Conservation (phyloP, 2,329 filamentous ascomycete genomes). For the Ophiostoma sp. region DNA sequence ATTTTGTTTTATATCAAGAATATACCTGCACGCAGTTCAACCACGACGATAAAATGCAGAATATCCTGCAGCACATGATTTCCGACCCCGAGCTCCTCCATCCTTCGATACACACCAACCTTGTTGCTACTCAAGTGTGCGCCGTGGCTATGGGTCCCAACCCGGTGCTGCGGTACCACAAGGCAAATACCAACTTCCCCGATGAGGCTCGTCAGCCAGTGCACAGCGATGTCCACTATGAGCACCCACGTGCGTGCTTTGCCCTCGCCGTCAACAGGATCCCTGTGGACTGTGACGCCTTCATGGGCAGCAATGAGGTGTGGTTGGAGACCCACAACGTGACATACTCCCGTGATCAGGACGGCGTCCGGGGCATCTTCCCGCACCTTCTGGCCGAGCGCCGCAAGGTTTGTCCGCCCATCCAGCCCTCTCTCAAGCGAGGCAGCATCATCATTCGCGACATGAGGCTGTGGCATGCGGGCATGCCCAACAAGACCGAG, state of each 20-base stretch:
- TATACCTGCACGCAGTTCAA: constrained; percentile 29
- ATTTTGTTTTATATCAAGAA: no score
- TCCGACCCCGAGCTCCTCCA: constrained; percentile 23
- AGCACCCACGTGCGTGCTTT: constrained; percentile 50
- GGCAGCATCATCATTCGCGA: constrained; percentile 49
- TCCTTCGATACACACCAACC: constrained; percentile 25
- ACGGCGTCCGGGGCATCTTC: constrained; percentile 34
- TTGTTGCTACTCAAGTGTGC: constrained; percentile 25
- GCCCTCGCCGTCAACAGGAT: constrained; percentile 50
- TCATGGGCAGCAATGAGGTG: constrained; percentile 52
- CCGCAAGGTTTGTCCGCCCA: constrained; percentile 37
- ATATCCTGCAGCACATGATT: constrained; percentile 31
- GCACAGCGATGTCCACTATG: constrained; percentile 46
- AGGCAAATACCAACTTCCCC: constrained; percentile 29
- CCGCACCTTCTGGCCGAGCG: constrained; percentile 36
- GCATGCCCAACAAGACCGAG: constrained; percentile 47
- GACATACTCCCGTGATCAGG: constrained; percentile 35
- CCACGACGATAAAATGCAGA: constrained; percentile 28
- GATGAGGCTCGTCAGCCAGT: constrained; percentile 41
- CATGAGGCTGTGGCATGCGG: constrained; percentile 51
- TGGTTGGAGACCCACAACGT: constrained; percentile 49
- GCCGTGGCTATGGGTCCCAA: constrained; percentile 24
- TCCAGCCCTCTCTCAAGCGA: constrained; percentile 45
- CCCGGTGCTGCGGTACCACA: constrained; percentile 29
- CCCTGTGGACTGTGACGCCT: constrained; percentile 45